Conservation (phyloP, 2,329 filamentous ascomycete genomes). For the Pseudogymnoascus sp. region DNA sequence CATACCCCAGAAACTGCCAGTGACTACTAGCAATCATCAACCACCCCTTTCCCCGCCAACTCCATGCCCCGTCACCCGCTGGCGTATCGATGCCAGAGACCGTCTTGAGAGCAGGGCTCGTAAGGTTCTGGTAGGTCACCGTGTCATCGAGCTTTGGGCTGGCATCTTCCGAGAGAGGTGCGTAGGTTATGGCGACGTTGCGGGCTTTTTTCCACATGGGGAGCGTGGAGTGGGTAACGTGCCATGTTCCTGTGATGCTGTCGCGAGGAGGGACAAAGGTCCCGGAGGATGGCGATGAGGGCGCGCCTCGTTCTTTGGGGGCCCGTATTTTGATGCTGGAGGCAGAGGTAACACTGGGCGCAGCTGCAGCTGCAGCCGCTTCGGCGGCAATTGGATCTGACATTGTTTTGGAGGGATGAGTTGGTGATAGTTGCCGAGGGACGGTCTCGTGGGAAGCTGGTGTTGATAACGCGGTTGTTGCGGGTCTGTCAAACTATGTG, state of each 20-base stretch:
- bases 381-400: not conserved
- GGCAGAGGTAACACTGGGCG: not conserved
- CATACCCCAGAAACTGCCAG: constrained; percentile 78
- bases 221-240: constrained; percentile 67
- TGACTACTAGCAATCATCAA: constrained; percentile 63
- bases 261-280: constrained; percentile 32
- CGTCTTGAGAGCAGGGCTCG: constrained; percentile 42
- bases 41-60: constrained; percentile 72
- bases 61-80: constrained; percentile 43
- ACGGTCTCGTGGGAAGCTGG: not conserved
- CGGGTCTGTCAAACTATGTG: not conserved
- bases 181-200: constrained; percentile 76
- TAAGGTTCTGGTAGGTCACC: constrained; percentile 58
- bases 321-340: not conserved
- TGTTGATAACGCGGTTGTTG: not conserved
- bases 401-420: not conserved
- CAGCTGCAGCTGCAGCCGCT: not conserved
- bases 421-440: not conserved
- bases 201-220: constrained; percentile 72
- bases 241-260: constrained; percentile 61
- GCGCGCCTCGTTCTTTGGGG: not conserved
- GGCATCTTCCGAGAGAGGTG: constrained; percentile 34
- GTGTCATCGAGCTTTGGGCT: constrained; percentile 53
- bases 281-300: constrained; percentile 25
- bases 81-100: constrained; percentile 58